Conservation (phyloP, 2,329 filamentous ascomycete genomes). For the Aspergillus luchuensis region DNA sequence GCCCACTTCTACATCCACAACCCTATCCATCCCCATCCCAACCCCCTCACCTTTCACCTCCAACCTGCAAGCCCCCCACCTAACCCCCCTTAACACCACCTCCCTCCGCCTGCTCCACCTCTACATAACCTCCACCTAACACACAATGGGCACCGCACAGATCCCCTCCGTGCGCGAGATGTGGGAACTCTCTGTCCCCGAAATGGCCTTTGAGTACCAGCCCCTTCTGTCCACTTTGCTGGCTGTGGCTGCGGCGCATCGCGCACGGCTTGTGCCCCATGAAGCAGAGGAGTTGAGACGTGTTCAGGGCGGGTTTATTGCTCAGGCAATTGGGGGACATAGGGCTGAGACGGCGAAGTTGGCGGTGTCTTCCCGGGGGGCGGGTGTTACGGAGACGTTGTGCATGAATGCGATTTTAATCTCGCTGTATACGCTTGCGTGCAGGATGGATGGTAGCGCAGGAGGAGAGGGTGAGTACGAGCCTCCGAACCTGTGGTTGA, state of each 20-base stretch:
- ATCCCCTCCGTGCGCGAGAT: not conserved
- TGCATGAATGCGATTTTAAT: not conserved
- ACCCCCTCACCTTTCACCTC: not conserved
- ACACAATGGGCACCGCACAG: not conserved
- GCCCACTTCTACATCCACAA: not conserved
- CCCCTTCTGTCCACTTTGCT: not conserved
- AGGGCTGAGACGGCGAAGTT: too few species aligned
- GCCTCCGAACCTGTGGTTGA: not conserved
- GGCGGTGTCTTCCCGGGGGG: too few species aligned
- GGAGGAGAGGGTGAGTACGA: not conserved
- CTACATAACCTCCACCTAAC: not conserved
- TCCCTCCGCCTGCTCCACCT: not conserved
- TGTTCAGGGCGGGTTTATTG: not conserved
- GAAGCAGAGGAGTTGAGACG: not conserved
- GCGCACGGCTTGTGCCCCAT: not conserved
- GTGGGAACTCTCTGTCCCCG: not conserved
- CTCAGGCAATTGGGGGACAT: not conserved
- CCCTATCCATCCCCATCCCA: not conserved
- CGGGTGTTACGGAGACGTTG: not conserved
- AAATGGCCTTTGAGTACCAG: not conserved
- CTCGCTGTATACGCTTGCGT: not conserved
- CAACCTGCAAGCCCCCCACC: not conserved
- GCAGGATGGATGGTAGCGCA: not conserved
- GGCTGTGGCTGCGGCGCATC: not conserved
- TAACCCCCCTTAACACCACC: not conserved